phyloP scores from a whole-genome alignment of 2,329 filamentous ascomycete genomes.

The Colletotrichum sansevieriae region DNA sequence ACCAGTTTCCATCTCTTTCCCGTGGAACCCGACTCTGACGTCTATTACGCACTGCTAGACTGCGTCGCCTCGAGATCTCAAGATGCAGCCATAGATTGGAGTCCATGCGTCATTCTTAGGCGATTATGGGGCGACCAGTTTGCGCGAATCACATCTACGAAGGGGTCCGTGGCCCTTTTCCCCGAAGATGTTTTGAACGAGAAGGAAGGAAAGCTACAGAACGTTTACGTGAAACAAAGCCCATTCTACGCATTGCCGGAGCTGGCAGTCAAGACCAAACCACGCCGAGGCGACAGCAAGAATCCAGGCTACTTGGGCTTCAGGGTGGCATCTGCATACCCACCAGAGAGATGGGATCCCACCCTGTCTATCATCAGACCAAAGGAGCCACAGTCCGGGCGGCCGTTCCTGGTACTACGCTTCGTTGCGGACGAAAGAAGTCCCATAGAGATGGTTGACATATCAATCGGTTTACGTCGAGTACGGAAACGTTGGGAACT shows the following conservation, averaged over 20 bases:
- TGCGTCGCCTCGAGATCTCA: constrained; percentile 7
- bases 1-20: constrained; percentile 20
- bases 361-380: constrained; percentile 10
- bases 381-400: constrained; percentile 23
- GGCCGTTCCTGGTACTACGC: background rate
- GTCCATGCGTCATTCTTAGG: constrained; percentile 1
- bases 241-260: constrained; percentile 24
- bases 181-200: constrained; percentile 11
- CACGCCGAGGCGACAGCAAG: background rate
- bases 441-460: background rate
- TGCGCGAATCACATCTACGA: background rate
- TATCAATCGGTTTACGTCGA: constrained; percentile 14
- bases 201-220: constrained; percentile 2
- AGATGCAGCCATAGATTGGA: background rate
- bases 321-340: background rate
- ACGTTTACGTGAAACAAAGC: constrained; percentile 23
- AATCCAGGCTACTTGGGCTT: background rate
- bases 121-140: constrained; percentile 29
- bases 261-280: background rate
- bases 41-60: constrained; percentile 20
- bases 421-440: constrained; percentile 1
- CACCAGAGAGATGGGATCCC: constrained; percentile 30
- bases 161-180: constrained; percentile 12
- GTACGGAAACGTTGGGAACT: constrained; percentile 2
- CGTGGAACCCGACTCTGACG: background rate